phyloP scores from a whole-genome alignment of 177 flowering plant species.

The Vitis hybrid region DNA sequence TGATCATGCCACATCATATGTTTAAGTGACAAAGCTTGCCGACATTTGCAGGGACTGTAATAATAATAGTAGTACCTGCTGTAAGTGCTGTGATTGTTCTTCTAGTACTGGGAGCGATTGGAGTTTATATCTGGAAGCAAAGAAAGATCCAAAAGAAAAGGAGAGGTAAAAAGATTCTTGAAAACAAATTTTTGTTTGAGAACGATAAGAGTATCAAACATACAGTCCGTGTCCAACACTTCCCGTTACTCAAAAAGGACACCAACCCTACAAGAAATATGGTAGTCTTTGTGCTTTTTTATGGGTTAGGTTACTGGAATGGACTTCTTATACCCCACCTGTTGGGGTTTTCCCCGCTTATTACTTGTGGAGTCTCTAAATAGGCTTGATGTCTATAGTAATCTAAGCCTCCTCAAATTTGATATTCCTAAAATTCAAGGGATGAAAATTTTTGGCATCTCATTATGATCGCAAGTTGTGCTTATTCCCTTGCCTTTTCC shows the following conservation, averaged over 20 bases:
- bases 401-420: no score
- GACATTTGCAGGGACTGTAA: constrained; percentile 45
- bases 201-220: not conserved
- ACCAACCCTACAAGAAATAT: no score
- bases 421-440: no score
- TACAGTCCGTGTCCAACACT: not conserved
- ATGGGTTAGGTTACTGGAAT: no score
- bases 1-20: not conserved
- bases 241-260: no score
- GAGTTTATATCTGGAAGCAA: constrained; percentile 50
- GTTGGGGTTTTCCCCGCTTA: no score
- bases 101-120: constrained; percentile 37
- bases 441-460: not conserved
- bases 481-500: constrained; percentile 1
- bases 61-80: constrained; percentile 52
- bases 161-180: constrained; percentile 40
- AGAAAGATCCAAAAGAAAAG: constrained; percentile 58
- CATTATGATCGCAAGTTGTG: not conserved
- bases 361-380: no score
- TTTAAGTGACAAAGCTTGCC: not conserved
- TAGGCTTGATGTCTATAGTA: no score
- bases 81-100: constrained; percentile 48
- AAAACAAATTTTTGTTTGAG: not conserved
- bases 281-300: no score
- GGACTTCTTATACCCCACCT: no score